Percentiles rank a stretch among this genome's conserved stretches.
Conservation (phyloP, 768 basidiomycete genomes). For the Hydnomerulius pinastri region DNA sequence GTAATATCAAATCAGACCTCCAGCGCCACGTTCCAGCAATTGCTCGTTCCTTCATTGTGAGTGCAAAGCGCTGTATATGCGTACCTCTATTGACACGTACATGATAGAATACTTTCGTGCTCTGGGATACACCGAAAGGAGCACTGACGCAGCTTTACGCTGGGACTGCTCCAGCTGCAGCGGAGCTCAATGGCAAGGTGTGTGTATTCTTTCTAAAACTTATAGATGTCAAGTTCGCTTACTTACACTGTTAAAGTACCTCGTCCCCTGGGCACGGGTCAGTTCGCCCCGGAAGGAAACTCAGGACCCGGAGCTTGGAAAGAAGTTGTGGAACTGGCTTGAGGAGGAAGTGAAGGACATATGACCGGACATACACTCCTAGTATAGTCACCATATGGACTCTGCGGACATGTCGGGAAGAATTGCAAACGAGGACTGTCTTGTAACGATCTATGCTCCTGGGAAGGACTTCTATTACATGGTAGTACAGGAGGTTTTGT, state of each 20-base stretch:
- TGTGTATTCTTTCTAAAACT: not conserved
- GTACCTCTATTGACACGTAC: not conserved
- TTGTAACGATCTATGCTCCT: not conserved
- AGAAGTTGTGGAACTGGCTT: constrained; percentile 47
- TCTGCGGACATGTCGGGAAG: not conserved
- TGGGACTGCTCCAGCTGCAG: constrained; percentile 42
- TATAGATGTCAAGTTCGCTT: no score
- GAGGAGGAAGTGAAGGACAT: constrained; percentile 43
- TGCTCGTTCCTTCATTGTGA: constrained; percentile 14
- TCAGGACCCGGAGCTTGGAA: constrained; percentile 35
- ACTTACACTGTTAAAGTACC: constrained; percentile 34
- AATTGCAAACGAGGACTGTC: not conserved
- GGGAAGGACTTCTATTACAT: not conserved
- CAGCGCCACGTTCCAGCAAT: constrained; percentile 21
- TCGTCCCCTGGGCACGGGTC: constrained; percentile 47
- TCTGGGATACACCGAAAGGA: constrained; percentile 36
- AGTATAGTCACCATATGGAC: no score
- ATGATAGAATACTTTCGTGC: constrained; percentile 18
- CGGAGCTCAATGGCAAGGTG: constrained; percentile 43
- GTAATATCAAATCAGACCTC: constrained; percentile 37
- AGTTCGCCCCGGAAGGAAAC: constrained; percentile 27
- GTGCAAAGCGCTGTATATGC: not conserved
- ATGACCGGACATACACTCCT: not conserved
- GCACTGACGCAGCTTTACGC: constrained; percentile 48
- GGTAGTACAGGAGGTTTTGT: constrained; percentile 14